phyloP scores from a whole-genome alignment of 1,284 basidiomycete genomes.

The Waitea zeae region DNA sequence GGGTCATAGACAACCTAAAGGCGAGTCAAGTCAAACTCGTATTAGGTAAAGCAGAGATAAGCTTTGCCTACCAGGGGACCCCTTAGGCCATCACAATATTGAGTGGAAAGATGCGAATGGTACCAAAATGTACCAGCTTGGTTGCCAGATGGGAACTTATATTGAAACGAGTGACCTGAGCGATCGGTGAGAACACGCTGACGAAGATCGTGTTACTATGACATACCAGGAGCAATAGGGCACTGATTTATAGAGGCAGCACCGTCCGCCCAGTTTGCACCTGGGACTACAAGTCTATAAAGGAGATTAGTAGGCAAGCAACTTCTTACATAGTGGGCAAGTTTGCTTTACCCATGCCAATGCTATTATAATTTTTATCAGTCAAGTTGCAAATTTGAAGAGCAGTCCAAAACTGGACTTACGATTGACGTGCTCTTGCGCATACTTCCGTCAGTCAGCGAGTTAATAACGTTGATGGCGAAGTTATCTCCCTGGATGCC shows the following conservation, averaged over 20 bases:
- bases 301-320: too few species aligned
- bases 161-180: too few species aligned
- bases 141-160: too few species aligned
- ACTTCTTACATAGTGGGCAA: too few species aligned
- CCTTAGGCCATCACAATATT: constrained; percentile 26
- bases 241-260: constrained; percentile 26
- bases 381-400: too few species aligned
- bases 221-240: constrained; percentile 24
- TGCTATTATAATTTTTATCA: constrained; percentile 12
- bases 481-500: constrained; percentile 9
- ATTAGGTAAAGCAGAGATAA: too few species aligned
- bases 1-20: too few species aligned
- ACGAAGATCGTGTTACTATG: too few species aligned
- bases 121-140: neutral
- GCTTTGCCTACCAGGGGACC: constrained; percentile 7
- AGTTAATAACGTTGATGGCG: constrained; percentile 17
- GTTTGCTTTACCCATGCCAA: constrained; percentile 19
- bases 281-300: too few species aligned
- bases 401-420: constrained; percentile 4
- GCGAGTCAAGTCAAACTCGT: too few species aligned
- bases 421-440: constrained; percentile 17
- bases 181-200: too few species aligned
- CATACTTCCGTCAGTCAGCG: constrained; percentile 17
- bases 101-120: neutral
- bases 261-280: constrained; percentile 17